Evolutionary conservation across 169 alveolate genomes (phyloP), one percentile per base, ranked within the genome.

Genomic region (Eimeria sp.): DNA sequence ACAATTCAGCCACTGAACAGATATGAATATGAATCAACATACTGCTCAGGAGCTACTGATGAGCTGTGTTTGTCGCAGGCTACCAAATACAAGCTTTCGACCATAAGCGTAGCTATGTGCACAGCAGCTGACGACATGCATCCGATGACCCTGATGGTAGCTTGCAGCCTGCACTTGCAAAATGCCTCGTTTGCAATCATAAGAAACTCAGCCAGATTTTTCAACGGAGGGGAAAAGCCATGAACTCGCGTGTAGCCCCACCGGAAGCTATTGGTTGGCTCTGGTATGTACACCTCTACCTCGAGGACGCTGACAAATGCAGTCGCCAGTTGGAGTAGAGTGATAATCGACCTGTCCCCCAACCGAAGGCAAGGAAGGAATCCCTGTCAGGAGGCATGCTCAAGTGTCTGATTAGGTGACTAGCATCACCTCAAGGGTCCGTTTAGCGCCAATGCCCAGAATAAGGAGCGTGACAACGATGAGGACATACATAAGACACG

Each of bases 61-160:
- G 83, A 13, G 78, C 27, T 61, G 2, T 58, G 27, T 40, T 25
- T 47, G 58, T 51, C 61, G 57, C 93, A 87, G 93, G 93, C 93
- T 87, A 49, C 93, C 67, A 43, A 87, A 87, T 49, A 87, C 93
- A 16, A 61, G 93, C 83, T 87, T 63, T 10, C 49, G 83, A 30
- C 45, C 82, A 43, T 87, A 72, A 84, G 45, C 30, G 61, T 45
- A 25, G 63, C 87, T 25, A n/a, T 76, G 20, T 49, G 54, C 57
- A 18, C 57, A 73, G 3, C 11, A 1, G 18, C 54, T 73, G 83
- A 14, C 51, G 54, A 54, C 5, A 54, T 13, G 6, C 57, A 25
- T 13, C 83, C 30, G 16, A 73, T 40, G 30, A 11, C 83, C 13
- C 13, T 51, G 30, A 34, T 14, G 22, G 51, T 34, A 10, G 30